These are phyloP conservation scores for Mariannaea elegans DNA, from an alignment of 2,329 filamentous ascomycete genomes.

Conservation along the genomic window DNA sequence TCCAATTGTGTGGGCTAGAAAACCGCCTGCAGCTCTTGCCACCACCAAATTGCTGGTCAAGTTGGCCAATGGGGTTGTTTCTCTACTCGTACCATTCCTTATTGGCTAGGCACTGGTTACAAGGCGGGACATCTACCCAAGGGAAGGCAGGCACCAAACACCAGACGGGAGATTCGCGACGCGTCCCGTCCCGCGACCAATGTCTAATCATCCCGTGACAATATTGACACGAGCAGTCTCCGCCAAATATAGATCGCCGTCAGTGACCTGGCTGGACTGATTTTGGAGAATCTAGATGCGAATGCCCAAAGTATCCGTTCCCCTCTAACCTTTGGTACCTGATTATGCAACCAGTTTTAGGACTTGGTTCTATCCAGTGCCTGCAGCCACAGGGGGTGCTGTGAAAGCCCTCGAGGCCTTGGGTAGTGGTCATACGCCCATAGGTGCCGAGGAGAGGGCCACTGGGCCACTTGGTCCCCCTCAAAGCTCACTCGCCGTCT, in stretches of 20 bases:
- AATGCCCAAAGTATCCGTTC: background rate
- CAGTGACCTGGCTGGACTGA: no score
- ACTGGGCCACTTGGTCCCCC: background rate
- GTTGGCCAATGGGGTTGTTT: background rate
- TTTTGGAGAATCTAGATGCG: background rate
- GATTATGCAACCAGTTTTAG: background rate
- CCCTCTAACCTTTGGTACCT: background rate
- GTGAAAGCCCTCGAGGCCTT: background rate
- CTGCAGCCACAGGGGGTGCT: conserved; percentile 14
- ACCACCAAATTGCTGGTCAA: background rate
- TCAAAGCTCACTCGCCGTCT: background rate
- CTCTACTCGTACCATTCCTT: background rate
- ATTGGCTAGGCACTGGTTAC: background rate
- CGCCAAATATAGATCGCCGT: no score
- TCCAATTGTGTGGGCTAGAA: background rate
- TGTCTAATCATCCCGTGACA: background rate
- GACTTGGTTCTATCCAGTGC: conserved; percentile 14
- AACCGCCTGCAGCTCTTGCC: background rate
- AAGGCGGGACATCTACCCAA: no score
- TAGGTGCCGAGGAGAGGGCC: conserved; percentile 1
- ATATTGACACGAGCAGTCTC: background rate
- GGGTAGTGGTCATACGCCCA: background rate
- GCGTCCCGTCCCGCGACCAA: conserved; percentile 19
- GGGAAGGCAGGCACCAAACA: background rate
- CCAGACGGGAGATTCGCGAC: background rate